Percentiles rank a stretch among this genome's conserved stretches.
Evolutionary conservation across 345 rosid genomes (phyloP).

Genomic region (Toxicodendron radicans): DNA sequence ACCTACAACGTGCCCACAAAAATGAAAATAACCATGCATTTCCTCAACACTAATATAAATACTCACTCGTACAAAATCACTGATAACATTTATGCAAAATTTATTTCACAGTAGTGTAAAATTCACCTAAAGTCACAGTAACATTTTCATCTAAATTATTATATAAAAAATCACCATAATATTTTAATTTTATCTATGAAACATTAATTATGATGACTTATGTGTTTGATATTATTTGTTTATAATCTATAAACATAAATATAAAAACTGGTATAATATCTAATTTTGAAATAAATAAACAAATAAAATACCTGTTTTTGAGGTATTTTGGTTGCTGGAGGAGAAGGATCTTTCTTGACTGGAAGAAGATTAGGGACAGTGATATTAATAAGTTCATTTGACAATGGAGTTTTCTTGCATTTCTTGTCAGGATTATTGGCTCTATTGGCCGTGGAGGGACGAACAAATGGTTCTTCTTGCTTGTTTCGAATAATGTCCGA

Average conservation of each 20-base stretch:
- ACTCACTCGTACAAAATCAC: no score
- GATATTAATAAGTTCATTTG: conserved; percentile 44
- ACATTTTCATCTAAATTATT: not conserved
- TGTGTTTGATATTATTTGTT: no score
- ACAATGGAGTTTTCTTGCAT: conserved; percentile 54
- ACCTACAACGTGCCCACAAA: conserved; percentile 29
- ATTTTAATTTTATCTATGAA: no score
- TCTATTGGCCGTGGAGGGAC: conserved; percentile 39
- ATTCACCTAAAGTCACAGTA: no score
- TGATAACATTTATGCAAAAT: no score
- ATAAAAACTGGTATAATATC: not conserved
- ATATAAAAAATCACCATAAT: no score
- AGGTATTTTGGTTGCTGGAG: conserved; percentile 52
- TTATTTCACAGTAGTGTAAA: no score
- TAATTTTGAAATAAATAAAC: not conserved
- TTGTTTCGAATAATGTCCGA: conserved; percentile 42
- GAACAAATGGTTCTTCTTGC: conserved; percentile 67
- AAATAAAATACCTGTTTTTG: conserved; percentile 55
- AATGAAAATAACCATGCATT: conserved; percentile 12
- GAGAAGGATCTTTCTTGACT: conserved; percentile 68
- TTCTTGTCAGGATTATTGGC: conserved; percentile 53
- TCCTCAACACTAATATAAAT: not conserved
- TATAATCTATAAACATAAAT: not conserved
- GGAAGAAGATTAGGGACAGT: conserved; percentile 59
- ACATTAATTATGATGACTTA: no score